phyloP scores from a whole-genome alignment of 805 yeast species.

The Teunomyces atbi region DNA sequence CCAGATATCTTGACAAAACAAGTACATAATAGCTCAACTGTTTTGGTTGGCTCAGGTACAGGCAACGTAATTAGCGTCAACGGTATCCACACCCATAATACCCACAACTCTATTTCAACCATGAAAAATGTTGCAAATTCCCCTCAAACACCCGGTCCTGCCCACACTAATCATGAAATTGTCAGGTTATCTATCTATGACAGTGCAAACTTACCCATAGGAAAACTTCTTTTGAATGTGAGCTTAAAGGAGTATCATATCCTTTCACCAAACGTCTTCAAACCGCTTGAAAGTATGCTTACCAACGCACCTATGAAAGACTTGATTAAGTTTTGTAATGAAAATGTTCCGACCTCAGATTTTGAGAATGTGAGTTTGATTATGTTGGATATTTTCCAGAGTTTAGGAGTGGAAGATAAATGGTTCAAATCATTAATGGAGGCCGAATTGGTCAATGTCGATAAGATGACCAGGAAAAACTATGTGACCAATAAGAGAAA shows the following conservation, averaged over 20 bases:
- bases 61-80: constrained; percentile 23
- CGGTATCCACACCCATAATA: constrained; percentile 12
- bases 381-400: constrained; percentile 71
- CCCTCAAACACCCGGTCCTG: neutral
- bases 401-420: constrained; percentile 61
- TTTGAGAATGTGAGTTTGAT: constrained; percentile 58
- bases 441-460: constrained; percentile 56
- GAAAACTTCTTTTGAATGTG: constrained; percentile 55
- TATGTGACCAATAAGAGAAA: constrained; percentile 28
- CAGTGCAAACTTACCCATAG: constrained; percentile 46
- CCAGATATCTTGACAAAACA: constrained; percentile 47
- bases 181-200: constrained; percentile 48
- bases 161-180: constrained; percentile 10
- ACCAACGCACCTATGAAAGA: constrained; percentile 50
- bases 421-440: constrained; percentile 75
- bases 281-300: constrained; percentile 61
- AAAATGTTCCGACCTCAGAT: constrained; percentile 35
- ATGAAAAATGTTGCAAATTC: neutral
- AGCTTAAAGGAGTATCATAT: constrained; percentile 53
- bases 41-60: constrained; percentile 25
- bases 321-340: constrained; percentile 48
- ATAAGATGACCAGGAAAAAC: constrained; percentile 42
- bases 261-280: constrained; percentile 59
- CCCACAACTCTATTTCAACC: constrained; percentile 6
- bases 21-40: constrained; percentile 30